Percentiles rank a stretch among this genome's conserved stretches.
Conservation (phyloP, 2,329 filamentous ascomycete species). For the Elsinoe necatrix region DNA sequence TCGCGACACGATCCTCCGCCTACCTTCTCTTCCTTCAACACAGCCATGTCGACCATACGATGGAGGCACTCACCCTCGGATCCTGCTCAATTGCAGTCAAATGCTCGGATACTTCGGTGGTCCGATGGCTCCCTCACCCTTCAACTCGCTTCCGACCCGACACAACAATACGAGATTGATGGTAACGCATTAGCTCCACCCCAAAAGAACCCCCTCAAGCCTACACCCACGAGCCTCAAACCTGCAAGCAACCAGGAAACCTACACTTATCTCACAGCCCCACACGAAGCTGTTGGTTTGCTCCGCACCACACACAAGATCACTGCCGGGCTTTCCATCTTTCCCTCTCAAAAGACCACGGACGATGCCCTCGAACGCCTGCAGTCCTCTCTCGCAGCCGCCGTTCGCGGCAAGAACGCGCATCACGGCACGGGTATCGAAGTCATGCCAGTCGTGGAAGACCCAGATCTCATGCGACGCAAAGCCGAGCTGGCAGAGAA, state of each 20-base stretch:
- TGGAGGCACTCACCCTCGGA: slow-evolving; percentile 60
- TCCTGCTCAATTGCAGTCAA: slow-evolving; percentile 61
- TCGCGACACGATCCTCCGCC: slow-evolving; percentile 37
- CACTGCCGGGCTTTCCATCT: slow-evolving; percentile 61
- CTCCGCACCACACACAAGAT: slow-evolving; percentile 68
- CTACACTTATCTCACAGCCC: slow-evolving; percentile 67
- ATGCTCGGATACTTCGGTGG: slow-evolving; percentile 67
- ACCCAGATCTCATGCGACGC: slow-evolving; percentile 67
- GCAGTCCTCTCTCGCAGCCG: slow-evolving; percentile 57
- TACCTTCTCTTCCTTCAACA: slow-evolving; percentile 52
- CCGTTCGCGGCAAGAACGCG: slow-evolving; percentile 48
- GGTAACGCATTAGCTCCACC: slow-evolving; percentile 61
- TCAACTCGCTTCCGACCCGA: slow-evolving; percentile 59
- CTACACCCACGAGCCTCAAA: slow-evolving; percentile 38
- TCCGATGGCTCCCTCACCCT: slow-evolving; percentile 70
- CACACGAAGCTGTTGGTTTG: slow-evolving; percentile 58
- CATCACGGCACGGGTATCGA: slow-evolving; percentile 48
- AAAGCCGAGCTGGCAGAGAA: slow-evolving; percentile 67
- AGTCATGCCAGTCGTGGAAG: slow-evolving; percentile 61
- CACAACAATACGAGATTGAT: slow-evolving; percentile 64
- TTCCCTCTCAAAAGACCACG: slow-evolving; percentile 57
- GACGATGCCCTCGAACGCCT: slow-evolving; percentile 64
- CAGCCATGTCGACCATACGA: slow-evolving; percentile 59
- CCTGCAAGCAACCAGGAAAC: slow-evolving; percentile 48
- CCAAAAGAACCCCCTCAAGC: slow-evolving; percentile 40